Evolutionary conservation across 2,329 filamentous ascomycete genomes (phyloP).

Genomic region (Verticillium tricorpus): DNA sequence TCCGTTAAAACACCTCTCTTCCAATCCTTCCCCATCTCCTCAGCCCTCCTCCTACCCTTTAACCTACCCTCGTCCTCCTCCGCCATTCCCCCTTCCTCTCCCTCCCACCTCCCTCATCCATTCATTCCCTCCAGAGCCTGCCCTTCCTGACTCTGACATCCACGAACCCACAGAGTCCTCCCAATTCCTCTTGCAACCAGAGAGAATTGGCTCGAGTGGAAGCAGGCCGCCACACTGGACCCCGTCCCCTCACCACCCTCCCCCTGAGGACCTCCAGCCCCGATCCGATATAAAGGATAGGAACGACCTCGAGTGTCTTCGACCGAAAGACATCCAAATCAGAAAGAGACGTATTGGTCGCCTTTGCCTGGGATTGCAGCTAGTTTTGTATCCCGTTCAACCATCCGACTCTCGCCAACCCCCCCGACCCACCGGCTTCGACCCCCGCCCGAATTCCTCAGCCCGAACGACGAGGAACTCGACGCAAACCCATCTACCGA

Average conservation of each 20-base stretch:
- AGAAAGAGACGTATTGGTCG: constrained; percentile 19
- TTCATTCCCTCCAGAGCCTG: constrained; percentile 48
- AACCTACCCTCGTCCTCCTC: constrained; percentile 28
- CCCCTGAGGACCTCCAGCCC: constrained; percentile 6
- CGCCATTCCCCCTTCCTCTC: constrained; percentile 27
- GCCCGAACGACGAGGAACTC: constrained; percentile 37
- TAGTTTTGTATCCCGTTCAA: constrained; percentile 9
- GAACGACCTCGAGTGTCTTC: constrained; percentile 1
- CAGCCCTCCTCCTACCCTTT: constrained; percentile 50
- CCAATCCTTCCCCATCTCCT: constrained; percentile 52
- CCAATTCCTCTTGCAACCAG: constrained; percentile 9
- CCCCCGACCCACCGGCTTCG: constrained; percentile 8
- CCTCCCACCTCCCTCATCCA: constrained; percentile 40
- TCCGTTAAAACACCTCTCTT: constrained; percentile 43
- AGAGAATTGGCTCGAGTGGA: constrained; percentile 12
- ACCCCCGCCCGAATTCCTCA: constrained; percentile 33
- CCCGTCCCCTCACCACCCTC: constrained; percentile 16
- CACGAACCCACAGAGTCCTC: constrained; percentile 7
- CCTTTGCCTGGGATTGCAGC: constrained; percentile 36
- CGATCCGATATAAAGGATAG: constrained; percentile 3
- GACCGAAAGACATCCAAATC: constrained; percentile 23
- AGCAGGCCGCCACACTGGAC: constrained; percentile 11
- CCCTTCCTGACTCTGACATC: constrained; percentile 39
- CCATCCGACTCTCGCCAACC: constrained; percentile 9
- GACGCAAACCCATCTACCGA: constrained; percentile 22